Percentiles rank a stretch among this genome's conserved stretches.
Conservation (phyloP, 345 rosid genomes). For the Excoecaria cochinchinensis region DNA sequence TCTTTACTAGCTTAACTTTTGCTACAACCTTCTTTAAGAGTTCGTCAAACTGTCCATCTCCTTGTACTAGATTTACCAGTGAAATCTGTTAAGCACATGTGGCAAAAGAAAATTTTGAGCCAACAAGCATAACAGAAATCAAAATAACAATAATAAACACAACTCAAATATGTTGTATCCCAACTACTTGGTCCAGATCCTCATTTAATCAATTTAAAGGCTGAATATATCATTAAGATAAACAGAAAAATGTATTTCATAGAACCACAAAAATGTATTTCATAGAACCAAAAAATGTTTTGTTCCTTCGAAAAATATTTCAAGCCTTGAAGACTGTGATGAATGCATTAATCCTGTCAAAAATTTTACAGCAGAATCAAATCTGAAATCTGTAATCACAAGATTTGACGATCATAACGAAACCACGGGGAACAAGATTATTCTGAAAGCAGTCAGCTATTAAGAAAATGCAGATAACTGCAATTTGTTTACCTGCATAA, state of each 20-base stretch:
- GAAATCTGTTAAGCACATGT: slow-evolving; percentile 42
- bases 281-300: slow-evolving; percentile 4
- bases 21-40: slow-evolving; percentile 61
- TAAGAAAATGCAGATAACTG: background rate
- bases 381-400: background rate
- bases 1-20: slow-evolving; percentile 69
- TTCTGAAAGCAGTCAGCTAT: background rate
- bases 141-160: slow-evolving; percentile 11
- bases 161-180: background rate
- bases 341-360: background rate
- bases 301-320: background rate
- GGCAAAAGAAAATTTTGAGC: background rate
- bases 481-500: slow-evolving; percentile 58
- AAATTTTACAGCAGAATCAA: slow-evolving; percentile 2
- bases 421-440: background rate
- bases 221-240: background rate
- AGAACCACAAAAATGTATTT: slow-evolving; percentile 1
- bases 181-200: background rate
- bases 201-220: background rate
- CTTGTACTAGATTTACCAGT: slow-evolving; percentile 39
- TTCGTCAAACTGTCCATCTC: slow-evolving; percentile 30
- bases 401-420: background rate
- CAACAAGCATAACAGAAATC: slow-evolving; percentile 8
- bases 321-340: background rate
- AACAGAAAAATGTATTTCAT: background rate